Evolutionary conservation across 345 rosid species (phyloP), one percentile per base, ranked within the genome.

Genomic region (Eucalyptus sp.): DNA sequence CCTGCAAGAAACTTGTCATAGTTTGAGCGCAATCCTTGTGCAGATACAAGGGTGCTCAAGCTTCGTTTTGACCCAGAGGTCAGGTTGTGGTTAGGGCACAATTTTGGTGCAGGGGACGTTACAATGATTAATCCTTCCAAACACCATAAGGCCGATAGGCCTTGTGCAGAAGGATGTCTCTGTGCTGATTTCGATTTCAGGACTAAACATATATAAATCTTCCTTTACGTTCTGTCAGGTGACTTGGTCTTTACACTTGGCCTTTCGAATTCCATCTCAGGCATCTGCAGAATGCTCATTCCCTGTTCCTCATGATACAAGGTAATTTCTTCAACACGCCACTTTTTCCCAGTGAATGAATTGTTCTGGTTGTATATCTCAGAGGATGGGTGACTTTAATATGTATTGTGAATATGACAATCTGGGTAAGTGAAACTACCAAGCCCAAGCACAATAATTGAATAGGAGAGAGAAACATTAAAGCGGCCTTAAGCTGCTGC

Each of bases 171-270:
- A 37, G 27, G 27, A 76, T 37, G 48, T 37, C 83, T 76, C 48
- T 20, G 4, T 18, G 48, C 3, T 10, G 81, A 37, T 20, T 71
- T 37, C 2, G 7, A 76, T 76, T 76, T 37, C 48, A 20, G 27
- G 83, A 76, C 46, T 37, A 10, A 76, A 37, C 27, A 37, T 10
- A 37, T 43, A 37, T 3, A 76, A 76, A 37, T 76, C 14, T 76
- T 6, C 8, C 83, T 37, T 71, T 33, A 0, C 0, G 3, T 71
- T 0, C 3, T 37, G 48, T 41, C 27, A 37, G 27, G 15, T 18
- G 46, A 3, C 83, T 76, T 37, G 27, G 15, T 76, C 46, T 37
- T 76, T 76, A 76, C 83, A 37, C 83, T 76, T 76, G 48, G 83
- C 83, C 1, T 76, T 37, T 37, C 0, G 5, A 76, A 37, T 41